These are phyloP conservation scores for Nicotiana attenuata DNA, from an alignment of 257 asterid genomes.

Conservation along the genomic window DNA sequence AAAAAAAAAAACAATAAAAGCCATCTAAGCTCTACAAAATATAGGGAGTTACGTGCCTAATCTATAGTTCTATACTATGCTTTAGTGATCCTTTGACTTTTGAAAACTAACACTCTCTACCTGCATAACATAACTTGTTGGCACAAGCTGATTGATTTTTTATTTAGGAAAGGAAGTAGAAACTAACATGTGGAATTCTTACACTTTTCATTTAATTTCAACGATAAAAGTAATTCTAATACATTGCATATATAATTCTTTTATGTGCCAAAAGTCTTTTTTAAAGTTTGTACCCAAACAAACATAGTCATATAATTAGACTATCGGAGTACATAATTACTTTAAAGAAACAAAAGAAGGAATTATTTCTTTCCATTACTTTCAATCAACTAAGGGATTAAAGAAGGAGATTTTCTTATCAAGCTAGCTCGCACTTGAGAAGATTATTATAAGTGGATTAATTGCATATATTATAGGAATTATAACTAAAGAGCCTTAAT, in stretches of 20 bases:
- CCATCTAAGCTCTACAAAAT: not conserved
- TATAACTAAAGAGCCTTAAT: not conserved
- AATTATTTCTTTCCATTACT: not conserved
- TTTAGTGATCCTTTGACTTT: not conserved
- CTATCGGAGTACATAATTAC: not conserved
- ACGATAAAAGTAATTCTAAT: not conserved
- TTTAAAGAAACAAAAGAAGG: not conserved
- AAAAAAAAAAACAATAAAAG: not conserved
- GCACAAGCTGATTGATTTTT: not conserved
- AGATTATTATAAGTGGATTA: not conserved
- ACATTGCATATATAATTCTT: not conserved
- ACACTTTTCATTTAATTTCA: not conserved
- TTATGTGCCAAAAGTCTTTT: not conserved
- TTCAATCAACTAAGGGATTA: not conserved
- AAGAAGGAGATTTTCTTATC: not conserved
- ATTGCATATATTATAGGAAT: not conserved
- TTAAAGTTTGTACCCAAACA: not conserved
- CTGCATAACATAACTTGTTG: not conserved
- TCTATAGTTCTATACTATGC: not conserved
- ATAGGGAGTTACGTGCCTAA: constrained; percentile 1
- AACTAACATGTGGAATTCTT: not conserved
- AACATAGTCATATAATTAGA: not conserved
- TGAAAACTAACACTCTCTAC: not conserved
- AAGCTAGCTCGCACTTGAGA: not conserved
- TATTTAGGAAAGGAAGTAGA: not conserved